Evolutionary conservation across 805 yeast species (phyloP).

Genomic region (Kluyveromyces wickerhamii): DNA sequence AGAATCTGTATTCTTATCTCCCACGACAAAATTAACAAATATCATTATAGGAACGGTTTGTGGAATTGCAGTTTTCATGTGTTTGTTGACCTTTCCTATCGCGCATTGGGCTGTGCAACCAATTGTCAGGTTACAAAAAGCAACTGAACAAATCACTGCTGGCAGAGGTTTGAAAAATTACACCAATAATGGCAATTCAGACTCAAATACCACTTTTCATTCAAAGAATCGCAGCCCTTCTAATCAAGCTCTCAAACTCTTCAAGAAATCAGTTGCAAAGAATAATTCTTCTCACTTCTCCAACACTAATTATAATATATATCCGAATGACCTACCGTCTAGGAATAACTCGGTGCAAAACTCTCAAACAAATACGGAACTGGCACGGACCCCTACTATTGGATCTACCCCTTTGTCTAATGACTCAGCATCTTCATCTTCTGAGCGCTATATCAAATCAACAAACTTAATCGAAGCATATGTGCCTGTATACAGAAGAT

Average conservation of each 20-base stretch:
- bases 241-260: constrained; percentile 2
- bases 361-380: not conserved
- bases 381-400: constrained; percentile 1
- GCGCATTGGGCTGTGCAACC: constrained; percentile 84
- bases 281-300: not conserved
- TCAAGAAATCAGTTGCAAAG: constrained; percentile 1
- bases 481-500: constrained; percentile 40
- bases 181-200: constrained; percentile 7
- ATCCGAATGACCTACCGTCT: not conserved
- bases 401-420: constrained; percentile 5
- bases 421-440: constrained; percentile 13
- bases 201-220: constrained; percentile 5
- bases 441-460: constrained; percentile 23
- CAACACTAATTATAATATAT: not conserved
- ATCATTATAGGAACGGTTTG: constrained; percentile 73
- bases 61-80: constrained; percentile 68
- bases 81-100: constrained; percentile 69
- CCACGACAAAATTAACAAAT: constrained; percentile 51
- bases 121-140: constrained; percentile 66
- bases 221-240: constrained; percentile 1
- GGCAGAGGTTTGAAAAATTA: constrained; percentile 34
- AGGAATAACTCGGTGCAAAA: not conserved
- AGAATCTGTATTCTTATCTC: constrained; percentile 49
- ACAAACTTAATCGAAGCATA: constrained; percentile 32
- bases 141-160: constrained; percentile 53